Evolutionary conservation across 257 asterid species (phyloP).

Genomic region (Plantago major): DNA sequence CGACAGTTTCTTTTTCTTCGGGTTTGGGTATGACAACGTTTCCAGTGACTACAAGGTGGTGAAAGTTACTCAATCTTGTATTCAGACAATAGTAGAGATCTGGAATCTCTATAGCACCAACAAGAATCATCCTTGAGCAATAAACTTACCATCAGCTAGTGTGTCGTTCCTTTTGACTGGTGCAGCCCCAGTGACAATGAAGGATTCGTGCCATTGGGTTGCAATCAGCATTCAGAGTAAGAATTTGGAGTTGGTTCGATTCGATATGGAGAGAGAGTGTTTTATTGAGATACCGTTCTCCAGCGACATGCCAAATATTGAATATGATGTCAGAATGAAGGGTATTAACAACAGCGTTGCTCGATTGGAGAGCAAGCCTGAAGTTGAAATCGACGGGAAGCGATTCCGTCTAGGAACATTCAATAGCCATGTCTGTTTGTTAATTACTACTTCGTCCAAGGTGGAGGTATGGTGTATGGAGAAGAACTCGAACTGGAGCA

Average conservation of each 20-base stretch:
- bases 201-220: background rate
- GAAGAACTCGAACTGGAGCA: background rate
- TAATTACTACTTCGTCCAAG: background rate
- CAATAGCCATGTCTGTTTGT: background rate
- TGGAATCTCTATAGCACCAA: background rate
- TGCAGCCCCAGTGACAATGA: background rate
- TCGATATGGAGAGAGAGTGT: background rate
- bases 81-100: background rate
- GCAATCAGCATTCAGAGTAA: background rate
- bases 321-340: background rate
- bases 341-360: background rate
- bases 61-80: background rate
- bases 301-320: background rate
- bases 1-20: background rate
- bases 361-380: background rate
- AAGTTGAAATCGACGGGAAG: background rate
- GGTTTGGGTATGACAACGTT: background rate
- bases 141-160: background rate
- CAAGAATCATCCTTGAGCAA: background rate
- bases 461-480: conserved; percentile 2
- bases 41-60: background rate
- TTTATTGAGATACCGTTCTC: background rate
- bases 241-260: background rate
- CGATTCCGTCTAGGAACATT: too few species aligned
- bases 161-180: background rate